phyloP scores from a whole-genome alignment of 108 stramenopile species.

The Cyclostephanos invisitatus region DNA sequence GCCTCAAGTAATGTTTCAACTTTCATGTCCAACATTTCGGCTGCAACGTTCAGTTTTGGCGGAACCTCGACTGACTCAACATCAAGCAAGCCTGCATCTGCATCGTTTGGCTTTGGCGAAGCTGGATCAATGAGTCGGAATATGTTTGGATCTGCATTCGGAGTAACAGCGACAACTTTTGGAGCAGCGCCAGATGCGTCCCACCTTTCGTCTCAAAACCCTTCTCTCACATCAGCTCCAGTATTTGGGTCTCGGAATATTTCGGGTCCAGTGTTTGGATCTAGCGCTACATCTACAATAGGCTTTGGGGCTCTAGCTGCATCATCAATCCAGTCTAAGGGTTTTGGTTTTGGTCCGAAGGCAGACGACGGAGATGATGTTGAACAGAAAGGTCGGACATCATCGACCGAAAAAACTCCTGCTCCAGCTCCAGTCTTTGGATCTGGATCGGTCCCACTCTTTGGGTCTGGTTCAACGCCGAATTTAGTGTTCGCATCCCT shows the following conservation, averaged over 20 bases:
- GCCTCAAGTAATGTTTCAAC: constrained; percentile 5
- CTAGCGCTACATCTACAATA: constrained; percentile 1
- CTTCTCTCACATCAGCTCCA: constrained; percentile 3
- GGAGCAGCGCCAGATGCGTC: constrained; percentile 21
- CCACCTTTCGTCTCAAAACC: background rate
- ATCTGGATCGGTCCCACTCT: constrained; percentile 16
- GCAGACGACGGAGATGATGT: background rate
- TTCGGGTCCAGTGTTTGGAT: constrained; percentile 32
- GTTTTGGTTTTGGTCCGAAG: background rate
- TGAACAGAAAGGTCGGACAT: background rate
- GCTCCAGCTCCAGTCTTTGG: constrained; percentile 31
- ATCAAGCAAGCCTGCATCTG: constrained; percentile 1
- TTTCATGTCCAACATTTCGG: constrained; percentile 39
- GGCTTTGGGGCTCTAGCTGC: constrained; percentile 11
- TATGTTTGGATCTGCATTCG: constrained; percentile 46
- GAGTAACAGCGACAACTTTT: constrained; percentile 33
- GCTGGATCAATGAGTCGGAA: constrained; percentile 13
- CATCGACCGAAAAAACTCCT: background rate
- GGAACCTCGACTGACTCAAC: constrained; percentile 9
- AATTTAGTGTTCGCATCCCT: constrained; percentile 14
- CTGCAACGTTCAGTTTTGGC: constrained; percentile 34
- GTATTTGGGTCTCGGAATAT: constrained; percentile 24
- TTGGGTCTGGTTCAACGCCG: background rate
- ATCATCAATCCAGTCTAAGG: background rate
- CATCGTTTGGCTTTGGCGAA: constrained; percentile 7